Conservation (phyloP, 768 basidiomycete genomes). For the Boletus pseudo-olivaceus region DNA sequence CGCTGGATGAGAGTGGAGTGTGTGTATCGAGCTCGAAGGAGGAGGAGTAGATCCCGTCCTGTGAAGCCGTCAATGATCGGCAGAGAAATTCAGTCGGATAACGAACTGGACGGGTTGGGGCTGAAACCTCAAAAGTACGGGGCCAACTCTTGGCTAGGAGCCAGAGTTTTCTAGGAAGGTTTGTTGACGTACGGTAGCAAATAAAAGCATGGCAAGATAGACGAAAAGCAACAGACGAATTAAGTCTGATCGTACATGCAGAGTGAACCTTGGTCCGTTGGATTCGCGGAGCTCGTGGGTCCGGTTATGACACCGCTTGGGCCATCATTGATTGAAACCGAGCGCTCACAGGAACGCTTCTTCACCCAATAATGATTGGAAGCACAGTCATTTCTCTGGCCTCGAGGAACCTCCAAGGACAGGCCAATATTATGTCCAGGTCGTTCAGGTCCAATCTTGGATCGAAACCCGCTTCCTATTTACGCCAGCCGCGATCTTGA, state of each 20-base stretch:
- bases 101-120: slow-evolving; percentile 25
- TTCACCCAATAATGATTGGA: slow-evolving; percentile 22
- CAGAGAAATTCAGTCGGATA: slow-evolving; percentile 20
- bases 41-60: slow-evolving; percentile 7
- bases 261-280: slow-evolving; percentile 27
- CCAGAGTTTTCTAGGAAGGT: slow-evolving; percentile 25
- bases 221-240: slow-evolving; percentile 27
- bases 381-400: slow-evolving; percentile 33
- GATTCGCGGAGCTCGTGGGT: slow-evolving; percentile 35
- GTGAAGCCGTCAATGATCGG: slow-evolving; percentile 29
- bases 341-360: slow-evolving; percentile 30
- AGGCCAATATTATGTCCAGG: slow-evolving; percentile 13
- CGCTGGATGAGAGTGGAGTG: not conserved
- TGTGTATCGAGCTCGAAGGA: slow-evolving; percentile 9
- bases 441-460: slow-evolving; percentile 31
- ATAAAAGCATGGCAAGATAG: slow-evolving; percentile 33
- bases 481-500: slow-evolving; percentile 41
- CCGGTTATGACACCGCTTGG: slow-evolving; percentile 28
- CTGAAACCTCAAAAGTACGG: slow-evolving; percentile 19
- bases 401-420: slow-evolving; percentile 48
- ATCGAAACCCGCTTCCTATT: slow-evolving; percentile 39
- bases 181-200: slow-evolving; percentile 27
- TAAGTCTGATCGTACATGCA: slow-evolving; percentile 32
- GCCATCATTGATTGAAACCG: slow-evolving; percentile 28
- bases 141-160: slow-evolving; percentile 12